A percentile compares a stretch with the other conserved stretches of the same genome.
Evolutionary conservation across 371 early-diverging fungal species (phyloP).

Genomic region (Thermomucor indicae-seudaticae): DNA sequence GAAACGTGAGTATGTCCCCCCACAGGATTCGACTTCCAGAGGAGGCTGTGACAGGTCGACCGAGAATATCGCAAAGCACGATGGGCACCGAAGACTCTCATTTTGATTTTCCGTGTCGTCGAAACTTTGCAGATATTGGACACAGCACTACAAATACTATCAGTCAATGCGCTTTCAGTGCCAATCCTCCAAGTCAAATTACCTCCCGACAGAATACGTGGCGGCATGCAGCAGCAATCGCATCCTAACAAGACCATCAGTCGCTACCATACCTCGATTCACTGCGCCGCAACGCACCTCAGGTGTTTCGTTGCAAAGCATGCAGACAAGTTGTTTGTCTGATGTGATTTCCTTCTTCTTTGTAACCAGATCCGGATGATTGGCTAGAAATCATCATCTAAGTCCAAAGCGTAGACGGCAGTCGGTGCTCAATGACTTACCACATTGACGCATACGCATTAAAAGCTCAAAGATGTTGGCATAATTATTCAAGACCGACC

Average conservation of each 20-base stretch:
- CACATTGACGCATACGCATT: constrained; percentile 64
- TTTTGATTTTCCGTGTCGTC: constrained; percentile 20
- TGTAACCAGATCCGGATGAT: constrained; percentile 86
- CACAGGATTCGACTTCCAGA: constrained; percentile 27
- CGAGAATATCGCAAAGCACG: constrained; percentile 74
- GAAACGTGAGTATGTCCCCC: constrained; percentile 26
- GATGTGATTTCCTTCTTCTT: constrained; percentile 37
- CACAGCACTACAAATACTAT: constrained; percentile 21
- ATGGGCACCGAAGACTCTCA: constrained; percentile 71
- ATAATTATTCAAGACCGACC: constrained; percentile 90
- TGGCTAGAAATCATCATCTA: constrained; percentile 38
- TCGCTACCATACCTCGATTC: background rate
- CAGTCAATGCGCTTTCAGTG: background rate
- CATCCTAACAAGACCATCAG: constrained; percentile 47
- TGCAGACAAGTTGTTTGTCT: constrained; percentile 72
- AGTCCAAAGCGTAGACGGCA: background rate
- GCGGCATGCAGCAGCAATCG: constrained; percentile 87
- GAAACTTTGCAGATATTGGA: constrained; percentile 38
- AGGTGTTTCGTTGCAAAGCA: constrained; percentile 80
- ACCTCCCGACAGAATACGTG: constrained; percentile 86
- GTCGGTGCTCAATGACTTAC: constrained; percentile 18
- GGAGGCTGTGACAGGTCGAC: constrained; percentile 82
- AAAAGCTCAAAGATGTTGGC: constrained; percentile 87
- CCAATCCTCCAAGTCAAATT: background rate
- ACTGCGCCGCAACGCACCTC: too few species aligned